A percentile compares a stretch with the other conserved stretches of the same genome.
Conservation (phyloP, 2,329 filamentous ascomycete genomes). For the Ambrosiella beaveri region DNA sequence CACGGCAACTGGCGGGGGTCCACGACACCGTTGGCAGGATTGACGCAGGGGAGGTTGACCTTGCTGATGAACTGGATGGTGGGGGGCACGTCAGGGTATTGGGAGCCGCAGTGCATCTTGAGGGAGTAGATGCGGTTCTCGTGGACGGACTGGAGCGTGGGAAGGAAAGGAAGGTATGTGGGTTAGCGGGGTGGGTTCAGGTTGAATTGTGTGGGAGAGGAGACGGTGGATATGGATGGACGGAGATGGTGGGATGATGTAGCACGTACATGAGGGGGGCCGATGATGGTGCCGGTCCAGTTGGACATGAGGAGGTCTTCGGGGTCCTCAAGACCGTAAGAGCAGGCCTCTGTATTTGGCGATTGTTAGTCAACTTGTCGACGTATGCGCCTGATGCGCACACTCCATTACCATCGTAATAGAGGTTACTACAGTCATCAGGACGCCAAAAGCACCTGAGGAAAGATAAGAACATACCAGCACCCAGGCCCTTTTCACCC, state of each 20-base stretch:
- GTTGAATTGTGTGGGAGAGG: neutral
- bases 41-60: slow-evolving; percentile 92
- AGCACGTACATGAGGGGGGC: slow-evolving; percentile 72
- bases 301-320: slow-evolving; percentile 95
- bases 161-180: neutral
- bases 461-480: slow-evolving; percentile 37
- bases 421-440: too few relatives aligned
- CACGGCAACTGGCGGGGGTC: slow-evolving; percentile 72
- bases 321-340: slow-evolving; percentile 83
- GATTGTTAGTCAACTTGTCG: neutral
- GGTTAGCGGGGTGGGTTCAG: slow-evolving; percentile 7
- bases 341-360: slow-evolving; percentile 63
- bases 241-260: neutral
- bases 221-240: neutral
- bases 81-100: slow-evolving; percentile 80
- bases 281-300: slow-evolving; percentile 96
- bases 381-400: too few relatives aligned
- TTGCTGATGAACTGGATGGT: slow-evolving; percentile 83
- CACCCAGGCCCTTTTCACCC: slow-evolving; percentile 91
- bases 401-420: too few relatives aligned
- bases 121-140: slow-evolving; percentile 99
- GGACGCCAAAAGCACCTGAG: too few relatives aligned
- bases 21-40: slow-evolving; percentile 62
- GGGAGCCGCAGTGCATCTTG: slow-evolving; percentile 81
- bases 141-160: slow-evolving; percentile 54